Percentiles rank a stretch among this genome's conserved stretches.
These are phyloP conservation scores for Telopea speciosissima DNA, from an alignment of 177 flowering plant species.

Conservation along the genomic window DNA sequence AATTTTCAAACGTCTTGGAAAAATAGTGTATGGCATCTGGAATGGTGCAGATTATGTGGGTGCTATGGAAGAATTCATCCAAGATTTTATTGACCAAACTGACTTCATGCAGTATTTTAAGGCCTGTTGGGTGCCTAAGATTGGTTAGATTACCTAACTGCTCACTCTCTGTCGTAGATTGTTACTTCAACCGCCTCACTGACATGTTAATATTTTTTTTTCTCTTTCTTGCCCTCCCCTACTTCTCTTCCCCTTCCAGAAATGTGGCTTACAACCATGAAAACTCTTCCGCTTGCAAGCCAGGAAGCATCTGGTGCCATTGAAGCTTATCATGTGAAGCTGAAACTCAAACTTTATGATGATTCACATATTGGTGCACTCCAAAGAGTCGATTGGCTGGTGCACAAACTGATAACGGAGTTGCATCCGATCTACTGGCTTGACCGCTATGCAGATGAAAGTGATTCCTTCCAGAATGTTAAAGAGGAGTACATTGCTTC, in stretches of 20 bases:
- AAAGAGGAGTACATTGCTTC: slow-evolving; percentile 85
- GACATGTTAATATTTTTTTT: not conserved
- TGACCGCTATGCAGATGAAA: slow-evolving; percentile 87
- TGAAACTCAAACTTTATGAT: slow-evolving; percentile 74
- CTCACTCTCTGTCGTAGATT: not conserved
- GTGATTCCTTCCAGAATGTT: slow-evolving; percentile 73
- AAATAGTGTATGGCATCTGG: slow-evolving; percentile 66
- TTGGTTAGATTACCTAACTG: slow-evolving; percentile 37
- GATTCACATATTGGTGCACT: slow-evolving; percentile 88
- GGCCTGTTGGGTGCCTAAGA: slow-evolving; percentile 82
- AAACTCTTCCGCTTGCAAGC: slow-evolving; percentile 75
- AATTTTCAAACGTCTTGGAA: slow-evolving; percentile 78
- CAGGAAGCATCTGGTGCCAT: slow-evolving; percentile 91
- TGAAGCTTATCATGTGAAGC: slow-evolving; percentile 91
- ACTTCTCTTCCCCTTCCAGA: slow-evolving; percentile 29
- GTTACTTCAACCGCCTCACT: not conserved
- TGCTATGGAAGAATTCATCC: slow-evolving; percentile 53
- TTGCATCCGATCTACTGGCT: slow-evolving; percentile 94
- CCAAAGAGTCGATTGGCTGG: slow-evolving; percentile 95
- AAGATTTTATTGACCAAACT: slow-evolving; percentile 87
- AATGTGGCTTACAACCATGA: slow-evolving; percentile 90
- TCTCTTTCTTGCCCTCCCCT: no score
- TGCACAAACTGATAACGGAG: slow-evolving; percentile 89
- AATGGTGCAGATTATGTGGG: slow-evolving; percentile 37
- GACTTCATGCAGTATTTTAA: slow-evolving; percentile 78